Base-by-base conservation (phyloP, 2,329 filamentous ascomycete species). In the Nemania abortiva region DNA sequence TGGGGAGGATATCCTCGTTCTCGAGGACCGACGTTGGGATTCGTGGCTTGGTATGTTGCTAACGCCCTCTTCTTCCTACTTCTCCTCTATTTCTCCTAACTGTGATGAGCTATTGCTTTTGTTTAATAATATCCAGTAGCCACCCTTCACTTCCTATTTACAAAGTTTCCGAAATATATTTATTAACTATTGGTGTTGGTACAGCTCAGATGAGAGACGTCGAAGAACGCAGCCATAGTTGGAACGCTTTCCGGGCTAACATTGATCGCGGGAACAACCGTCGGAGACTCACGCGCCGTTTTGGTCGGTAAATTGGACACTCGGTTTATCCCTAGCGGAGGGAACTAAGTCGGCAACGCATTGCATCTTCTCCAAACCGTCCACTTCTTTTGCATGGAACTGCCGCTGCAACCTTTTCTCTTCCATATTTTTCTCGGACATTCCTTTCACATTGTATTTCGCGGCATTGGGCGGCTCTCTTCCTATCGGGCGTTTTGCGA, bases 21-120 rank as follows among this genome's bases (percentile, higher is more conserved):
- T 83, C 37, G 88, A 90, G 79, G 87, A 90, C 72, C 81, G 82
- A 68, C 82, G 87, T 56, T 90, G 88, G 88, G 88, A 90, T 76
- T 87, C 84, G 82, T 85, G 89, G 70, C 77, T 90, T 18, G 82
- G 88, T 88, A 77, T 79, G 86, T 82, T 79, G 86, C 82, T 57
- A 18, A 47, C 20, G 20, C 6, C 18, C 18, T 31, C 7, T 9
- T 24, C 42, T 18, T 20, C 39, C 37, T 3, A 9, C 34, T 5
- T 39, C 20, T 11, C 31, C 52, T 49, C 50, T 59, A 15, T 34
- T 67, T 24, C 59, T 27, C 18, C 4, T 31, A 9, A 3, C 18
- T 37, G n/a, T 29, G 10, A 42, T 20, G 24, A 57, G 24, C 13
- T 42, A 34, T 24, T 11, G 13, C 7, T 10, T 22, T 24, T 5